Conservation (phyloP, 208 protist genomes). For the Leishmania gerbilli region DNA sequence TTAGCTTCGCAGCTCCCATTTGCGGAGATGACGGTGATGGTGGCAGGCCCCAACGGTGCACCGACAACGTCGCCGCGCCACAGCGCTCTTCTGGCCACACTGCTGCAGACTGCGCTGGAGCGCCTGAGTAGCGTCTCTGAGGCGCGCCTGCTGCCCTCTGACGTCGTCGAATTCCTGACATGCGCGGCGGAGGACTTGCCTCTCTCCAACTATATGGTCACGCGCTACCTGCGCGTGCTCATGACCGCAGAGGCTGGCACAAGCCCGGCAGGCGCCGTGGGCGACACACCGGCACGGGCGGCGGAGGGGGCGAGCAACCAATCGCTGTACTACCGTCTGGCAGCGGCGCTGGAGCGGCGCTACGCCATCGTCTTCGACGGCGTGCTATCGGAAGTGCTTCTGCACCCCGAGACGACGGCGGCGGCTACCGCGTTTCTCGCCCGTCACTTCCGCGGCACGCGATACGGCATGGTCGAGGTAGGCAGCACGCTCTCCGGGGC, state of each 20-base stretch:
- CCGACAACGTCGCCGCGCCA: constrained; percentile 21
- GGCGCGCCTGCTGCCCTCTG: constrained; percentile 44
- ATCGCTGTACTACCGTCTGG: constrained; percentile 35
- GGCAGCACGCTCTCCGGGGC: constrained; percentile 13
- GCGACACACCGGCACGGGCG: constrained; percentile 1
- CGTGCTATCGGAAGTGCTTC: constrained; percentile 60
- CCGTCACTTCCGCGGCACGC: constrained; percentile 73
- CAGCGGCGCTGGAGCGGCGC: constrained; percentile 68
- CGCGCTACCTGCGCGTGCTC: constrained; percentile 44
- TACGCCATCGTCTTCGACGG: constrained; percentile 70
- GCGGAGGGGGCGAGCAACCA: constrained; percentile 8
- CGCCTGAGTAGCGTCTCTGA: constrained; percentile 32
- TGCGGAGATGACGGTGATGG: constrained; percentile 19
- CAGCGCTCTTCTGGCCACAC: constrained; percentile 24
- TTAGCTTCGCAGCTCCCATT: constrained; percentile 36
- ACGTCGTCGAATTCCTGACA: constrained; percentile 65
- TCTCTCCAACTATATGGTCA: constrained; percentile 50
- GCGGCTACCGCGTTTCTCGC: constrained; percentile 57
- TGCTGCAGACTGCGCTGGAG: constrained; percentile 30
- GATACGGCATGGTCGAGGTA: constrained; percentile 75
- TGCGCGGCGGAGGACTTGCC: constrained; percentile 68
- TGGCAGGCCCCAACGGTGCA: constrained; percentile 23
- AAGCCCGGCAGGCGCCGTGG: constrained; percentile 2
- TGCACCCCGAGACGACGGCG: constrained; percentile 31
- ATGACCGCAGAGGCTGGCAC: constrained; percentile 33